Base-by-base conservation (phyloP, 345 rosid genomes). In the Barbarea vulgaris region DNA sequence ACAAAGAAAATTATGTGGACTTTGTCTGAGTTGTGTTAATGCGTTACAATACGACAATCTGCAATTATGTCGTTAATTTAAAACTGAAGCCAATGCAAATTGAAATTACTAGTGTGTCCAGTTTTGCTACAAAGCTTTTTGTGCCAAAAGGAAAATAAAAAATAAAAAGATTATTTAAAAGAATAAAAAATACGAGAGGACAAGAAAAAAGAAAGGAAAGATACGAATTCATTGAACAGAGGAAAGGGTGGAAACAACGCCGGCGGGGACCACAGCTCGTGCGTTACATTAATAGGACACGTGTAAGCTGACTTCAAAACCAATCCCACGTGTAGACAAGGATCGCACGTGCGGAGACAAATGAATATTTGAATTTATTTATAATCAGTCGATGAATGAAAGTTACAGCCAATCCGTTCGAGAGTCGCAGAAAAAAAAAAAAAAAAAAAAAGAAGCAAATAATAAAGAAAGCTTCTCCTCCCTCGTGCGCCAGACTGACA, bases 241-340 rank as follows among this genome's bases (percentile, higher is more conserved):
- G 80, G 31, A 56, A 7, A 17, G 41, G 42, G n/a, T 15, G 56
- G 63, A 47, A 50, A 37, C 53, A 57, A 68, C 10, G 44, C 15
- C 6, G 30, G 30, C 12, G 34, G 73, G 77, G 77, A 78, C 77
- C 81, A 78, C 69, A 50, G 81, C 77, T 78, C 77, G 77, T 72
- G 73, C 77, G 68, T 58, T 65, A 72, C 73, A 72, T 72, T 30
- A 78, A 72, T 50, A 19, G 1, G 63, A 78, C 77, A 72, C 77
- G 81, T 78, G 73, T 39, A 41, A 77, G 77, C 76, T 66, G 73
- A 78, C 81, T 64, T 72, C 11, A 56, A 34, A 17, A 14, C 1
- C 7, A 24, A n/a, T 34, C 76, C 60, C 73, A 65, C 81, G 53
- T 61, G 59, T 57, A 63, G 37, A 65, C 57, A 65, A 24, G 30